These are phyloP conservation scores for Lizonia empirigonia DNA, from an alignment of 2,329 filamentous ascomycete genomes.

Conservation along the genomic window DNA sequence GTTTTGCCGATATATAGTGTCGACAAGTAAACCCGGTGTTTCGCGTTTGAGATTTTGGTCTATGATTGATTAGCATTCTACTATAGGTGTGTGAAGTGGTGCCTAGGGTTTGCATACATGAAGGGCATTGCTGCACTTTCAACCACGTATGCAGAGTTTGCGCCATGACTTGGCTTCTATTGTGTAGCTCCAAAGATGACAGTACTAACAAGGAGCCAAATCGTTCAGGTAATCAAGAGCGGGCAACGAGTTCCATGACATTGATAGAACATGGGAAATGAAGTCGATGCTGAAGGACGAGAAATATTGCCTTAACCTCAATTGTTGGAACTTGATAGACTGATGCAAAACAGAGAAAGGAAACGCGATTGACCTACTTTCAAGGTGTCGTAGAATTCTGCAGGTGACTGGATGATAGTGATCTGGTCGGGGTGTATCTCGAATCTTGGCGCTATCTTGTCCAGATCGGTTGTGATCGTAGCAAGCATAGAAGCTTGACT, in stretches of 20 bases:
- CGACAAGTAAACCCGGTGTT: conserved; percentile 84
- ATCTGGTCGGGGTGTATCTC: conserved; percentile 82
- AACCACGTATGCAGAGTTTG: background rate
- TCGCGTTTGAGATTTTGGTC: conserved; percentile 78
- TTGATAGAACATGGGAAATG: background rate
- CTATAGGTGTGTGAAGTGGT: background rate
- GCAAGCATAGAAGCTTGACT: conserved; percentile 63
- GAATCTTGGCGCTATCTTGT: conserved; percentile 89
- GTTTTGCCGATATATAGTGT: conserved; percentile 96
- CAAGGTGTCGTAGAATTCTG: conserved; percentile 88
- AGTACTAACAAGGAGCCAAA: background rate
- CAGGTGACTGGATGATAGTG: conserved; percentile 75
- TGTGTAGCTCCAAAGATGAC: background rate
- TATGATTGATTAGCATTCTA: conserved; percentile 22
- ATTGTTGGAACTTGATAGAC: no score
- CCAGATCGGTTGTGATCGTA: conserved; percentile 73
- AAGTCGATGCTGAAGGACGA: background rate
- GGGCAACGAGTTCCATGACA: background rate
- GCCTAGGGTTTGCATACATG: background rate
- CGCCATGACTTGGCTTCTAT: background rate
- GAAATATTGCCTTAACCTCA: background rate
- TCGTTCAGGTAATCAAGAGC: background rate
- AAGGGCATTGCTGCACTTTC: background rate
- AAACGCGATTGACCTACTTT: conserved; percentile 64
- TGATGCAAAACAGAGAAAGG: background rate